Base-by-base conservation (phyloP, 2,329 filamentous ascomycete species). In the Sphaerulina musiva region DNA sequence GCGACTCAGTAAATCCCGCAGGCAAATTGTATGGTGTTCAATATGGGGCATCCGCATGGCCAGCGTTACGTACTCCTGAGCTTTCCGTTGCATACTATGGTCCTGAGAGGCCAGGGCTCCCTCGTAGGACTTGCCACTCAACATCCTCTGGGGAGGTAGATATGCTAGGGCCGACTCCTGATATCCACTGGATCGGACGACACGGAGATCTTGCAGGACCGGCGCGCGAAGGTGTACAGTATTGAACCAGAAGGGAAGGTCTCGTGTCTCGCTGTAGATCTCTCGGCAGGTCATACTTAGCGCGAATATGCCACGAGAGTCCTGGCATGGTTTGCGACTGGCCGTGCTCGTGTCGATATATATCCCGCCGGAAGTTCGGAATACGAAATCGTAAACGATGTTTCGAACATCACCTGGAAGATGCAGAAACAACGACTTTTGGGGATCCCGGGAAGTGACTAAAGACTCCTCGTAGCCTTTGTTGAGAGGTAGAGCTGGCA, bases 161-260 rank as follows among this genome's bases (percentile, higher is more conserved):
- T 12, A 38, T 12, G 45, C 39, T 14, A 39, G 36, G 4, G 14
- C 10, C 7, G 39, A 46, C 23, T 47, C 34, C 26, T 43, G 42
- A 34, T 46, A 46, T 32, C 20, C n/a, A 17, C 29, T 31, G 31
- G 40, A 43, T 14, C 43, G 39, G 12, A 54, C 20, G 3, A 32
- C 47, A n/a, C 46, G 48, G 29, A 59, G 46, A 38, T 60, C 56
- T 31, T 56, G 55, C 11, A 60, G 41, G 34, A 60, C 48, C 2
- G 58, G 58, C 14, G 56, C 51, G 14, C 53, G 50, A 26, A 60
- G 52, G 36, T 58, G 53, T 48, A 55, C 51, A 6, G 48, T 56
- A 40, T 60, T 60, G 53, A 58, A 56, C 58, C 55, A 56, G 45
- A 56, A 56, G 2, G 55, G 58, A 17, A 60, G 48, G 23, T 53